Evolutionary conservation across 2,329 filamentous ascomycete species (phyloP).

Genomic region (Aureobasidium sp.): DNA sequence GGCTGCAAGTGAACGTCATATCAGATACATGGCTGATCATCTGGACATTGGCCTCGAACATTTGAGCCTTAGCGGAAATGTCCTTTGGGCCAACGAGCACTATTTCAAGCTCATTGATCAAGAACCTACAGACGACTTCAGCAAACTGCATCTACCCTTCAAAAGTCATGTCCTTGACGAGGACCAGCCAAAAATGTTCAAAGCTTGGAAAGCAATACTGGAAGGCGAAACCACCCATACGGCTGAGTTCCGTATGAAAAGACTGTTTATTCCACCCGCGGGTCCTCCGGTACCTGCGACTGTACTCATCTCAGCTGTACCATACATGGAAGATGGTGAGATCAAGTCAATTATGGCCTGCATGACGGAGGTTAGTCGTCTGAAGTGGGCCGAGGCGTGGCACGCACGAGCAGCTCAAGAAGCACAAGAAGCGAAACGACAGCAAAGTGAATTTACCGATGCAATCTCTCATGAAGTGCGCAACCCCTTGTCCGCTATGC

Average conservation of each 20-base stretch:
- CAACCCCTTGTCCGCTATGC: conserved; percentile 35
- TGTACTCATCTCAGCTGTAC: conserved; percentile 1
- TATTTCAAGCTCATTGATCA: conserved; percentile 10
- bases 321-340: conserved; percentile 1
- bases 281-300: background rate
- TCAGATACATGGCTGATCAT: conserved; percentile 12
- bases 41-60: conserved; percentile 12
- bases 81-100: conserved; percentile 14
- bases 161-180: conserved; percentile 31
- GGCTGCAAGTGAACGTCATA: conserved; percentile 9
- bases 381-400: conserved; percentile 19
- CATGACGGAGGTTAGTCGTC: conserved; percentile 7
- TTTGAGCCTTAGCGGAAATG: conserved; percentile 1
- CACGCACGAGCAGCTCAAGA: conserved; percentile 25
- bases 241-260: conserved; percentile 34
- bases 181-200: conserved; percentile 24
- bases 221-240: conserved; percentile 28
- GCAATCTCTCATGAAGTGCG: conserved; percentile 34
- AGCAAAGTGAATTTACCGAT: conserved; percentile 29
- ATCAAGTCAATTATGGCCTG: conserved; percentile 11
- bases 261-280: too few species aligned
- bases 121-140: conserved; percentile 21
- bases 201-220: conserved; percentile 33
- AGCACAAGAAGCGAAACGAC: conserved; percentile 27
- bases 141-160: conserved; percentile 31